Evolutionary conservation across 2,329 filamentous ascomycete species (phyloP).

Genomic region (Claviceps lovelessii): DNA sequence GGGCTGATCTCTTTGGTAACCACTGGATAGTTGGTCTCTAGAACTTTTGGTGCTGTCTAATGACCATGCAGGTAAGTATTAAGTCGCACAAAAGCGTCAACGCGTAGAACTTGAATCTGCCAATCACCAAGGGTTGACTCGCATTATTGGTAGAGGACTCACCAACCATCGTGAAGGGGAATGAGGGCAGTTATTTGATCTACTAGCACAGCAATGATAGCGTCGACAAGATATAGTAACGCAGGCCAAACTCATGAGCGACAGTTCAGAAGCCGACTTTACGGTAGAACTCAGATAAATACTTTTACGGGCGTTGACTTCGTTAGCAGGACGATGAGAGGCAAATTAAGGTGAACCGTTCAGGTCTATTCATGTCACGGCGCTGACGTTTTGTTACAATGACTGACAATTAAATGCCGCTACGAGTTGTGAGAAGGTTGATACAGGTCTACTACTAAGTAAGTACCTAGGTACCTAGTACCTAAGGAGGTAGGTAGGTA

Average conservation of each 20-base stretch:
- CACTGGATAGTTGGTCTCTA: background rate
- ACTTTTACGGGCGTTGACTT: background rate
- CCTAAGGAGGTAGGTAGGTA: no score
- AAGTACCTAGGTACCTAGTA: background rate
- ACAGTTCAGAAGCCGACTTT: background rate
- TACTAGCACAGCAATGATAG: background rate
- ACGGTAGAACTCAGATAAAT: background rate
- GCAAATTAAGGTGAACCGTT: background rate
- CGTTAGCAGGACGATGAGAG: background rate
- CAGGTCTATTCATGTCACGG: background rate
- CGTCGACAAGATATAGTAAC: background rate
- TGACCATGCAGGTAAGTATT: background rate
- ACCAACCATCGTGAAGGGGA: constrained; percentile 1
- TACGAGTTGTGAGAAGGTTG: no score
- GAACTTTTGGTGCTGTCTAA: background rate
- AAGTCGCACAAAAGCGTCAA: background rate
- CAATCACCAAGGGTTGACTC: background rate
- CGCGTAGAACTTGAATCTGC: background rate
- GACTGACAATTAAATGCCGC: no score
- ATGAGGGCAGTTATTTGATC: background rate
- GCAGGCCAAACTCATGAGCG: background rate
- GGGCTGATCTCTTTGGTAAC: background rate
- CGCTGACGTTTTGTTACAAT: no score
- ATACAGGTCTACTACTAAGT: background rate
- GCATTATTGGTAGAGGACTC: background rate